These are phyloP conservation scores for Hypoxylon perforatum DNA, from an alignment of 495 filamentous ascomycete species.

Conservation along the genomic window DNA sequence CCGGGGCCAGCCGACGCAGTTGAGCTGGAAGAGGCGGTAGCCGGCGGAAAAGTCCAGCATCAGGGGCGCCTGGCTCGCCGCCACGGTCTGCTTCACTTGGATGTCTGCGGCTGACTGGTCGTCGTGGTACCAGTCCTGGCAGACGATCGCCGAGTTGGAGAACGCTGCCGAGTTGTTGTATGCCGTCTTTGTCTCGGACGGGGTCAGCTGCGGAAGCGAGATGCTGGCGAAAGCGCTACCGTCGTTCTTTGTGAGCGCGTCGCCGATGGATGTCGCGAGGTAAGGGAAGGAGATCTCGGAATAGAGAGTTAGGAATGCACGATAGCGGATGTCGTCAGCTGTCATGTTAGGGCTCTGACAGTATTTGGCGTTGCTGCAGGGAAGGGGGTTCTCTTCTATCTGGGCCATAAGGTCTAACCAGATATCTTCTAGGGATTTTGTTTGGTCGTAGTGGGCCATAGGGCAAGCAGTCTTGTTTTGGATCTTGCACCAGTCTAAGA, in stretches of 20 bases:
- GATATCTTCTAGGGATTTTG: constrained; percentile 2
- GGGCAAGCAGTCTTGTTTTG: constrained; percentile 12
- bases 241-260: background rate
- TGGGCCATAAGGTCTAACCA: constrained; percentile 14
- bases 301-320: background rate
- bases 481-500: constrained; percentile 6
- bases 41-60: constrained; percentile 22
- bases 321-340: background rate
- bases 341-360: constrained; percentile 1
- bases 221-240: no score
- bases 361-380: background rate
- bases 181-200: background rate
- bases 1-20: constrained; percentile 49
- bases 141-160: constrained; percentile 31
- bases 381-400: constrained; percentile 1
- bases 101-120: constrained; percentile 28
- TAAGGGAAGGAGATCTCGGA: background rate
- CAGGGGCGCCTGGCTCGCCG: constrained; percentile 30
- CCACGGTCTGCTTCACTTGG: constrained; percentile 13
- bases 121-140: constrained; percentile 43
- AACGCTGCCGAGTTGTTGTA: constrained; percentile 12
- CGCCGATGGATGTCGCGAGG: background rate
- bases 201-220: no score
- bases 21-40: constrained; percentile 7
- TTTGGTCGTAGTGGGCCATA: background rate